Evolutionary conservation across 164 flowering plant genomes (phyloP), one percentile per base, ranked within the genome.

Genomic region (Kalanchoe fedtschenkoi): DNA sequence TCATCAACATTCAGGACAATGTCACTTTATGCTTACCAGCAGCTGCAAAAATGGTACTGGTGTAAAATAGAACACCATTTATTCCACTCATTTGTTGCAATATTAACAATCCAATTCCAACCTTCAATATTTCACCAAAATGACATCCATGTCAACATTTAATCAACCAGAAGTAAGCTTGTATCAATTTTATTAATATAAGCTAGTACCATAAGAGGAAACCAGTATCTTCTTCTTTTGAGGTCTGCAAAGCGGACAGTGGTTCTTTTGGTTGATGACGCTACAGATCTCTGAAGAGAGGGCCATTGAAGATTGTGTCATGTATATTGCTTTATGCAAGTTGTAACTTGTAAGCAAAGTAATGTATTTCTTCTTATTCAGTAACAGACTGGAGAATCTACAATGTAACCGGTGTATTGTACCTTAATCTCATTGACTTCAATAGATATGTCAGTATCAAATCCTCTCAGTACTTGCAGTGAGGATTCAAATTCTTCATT

Each of bases 401-500:
- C 32, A 58, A 15, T 13, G 21, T 35, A 58, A 19, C 19, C 22
- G 61, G 24, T 16, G 54, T 16, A 58, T 2, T 11, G 57, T 59
- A 92, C 98, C 98, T 92, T 92, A 67, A 92, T 92, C 67, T 92
- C 98, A 80, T 92, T 88, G 68, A 90, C 87, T 84, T 92, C 98
- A 68, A 71, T 0, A 10, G 95, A 63, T 44, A 92, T 89, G 62
- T 92, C 98, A 57, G 95, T 68, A 69, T 92, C 96, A 73, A 88
- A 90, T 1, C 97, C 98, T 42, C 98, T 80, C 14, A 92, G 88
- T 63, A 92, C 98, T 90, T 92, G 97, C 80, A 90, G 80, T 66
- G 98, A 89, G 51, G 87, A 69, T 79, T 92, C 98, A 76, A 85
- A 89, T n/a, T 92, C 98, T 53, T 92, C 98, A 34, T 70, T 89